Percentiles rank a stretch among this genome's conserved stretches.
phyloP scores from a whole-genome alignment of 495 filamentous ascomycete genomes.

The Pseudotulostoma volvatum region DNA sequence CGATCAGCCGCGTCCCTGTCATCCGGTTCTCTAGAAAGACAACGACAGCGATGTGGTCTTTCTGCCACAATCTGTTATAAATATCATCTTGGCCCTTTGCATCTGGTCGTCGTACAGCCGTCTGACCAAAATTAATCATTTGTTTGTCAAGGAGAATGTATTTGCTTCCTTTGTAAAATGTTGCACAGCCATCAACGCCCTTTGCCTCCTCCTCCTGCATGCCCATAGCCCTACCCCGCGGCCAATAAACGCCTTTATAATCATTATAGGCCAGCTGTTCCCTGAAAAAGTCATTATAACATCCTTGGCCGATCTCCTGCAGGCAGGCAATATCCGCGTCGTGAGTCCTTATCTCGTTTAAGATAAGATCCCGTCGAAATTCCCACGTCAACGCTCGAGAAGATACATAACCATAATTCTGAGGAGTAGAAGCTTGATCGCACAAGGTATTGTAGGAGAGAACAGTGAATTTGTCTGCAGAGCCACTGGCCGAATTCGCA shows the following conservation, averaged over 20 bases:
- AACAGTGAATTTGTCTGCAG: constrained; percentile 52
- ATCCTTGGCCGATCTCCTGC: constrained; percentile 82
- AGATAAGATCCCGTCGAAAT: constrained; percentile 62
- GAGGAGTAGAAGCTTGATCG: constrained; percentile 70
- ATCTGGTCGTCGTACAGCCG: constrained; percentile 80
- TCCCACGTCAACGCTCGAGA: constrained; percentile 67
- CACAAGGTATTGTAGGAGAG: constrained; percentile 91
- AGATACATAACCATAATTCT: constrained; percentile 79
- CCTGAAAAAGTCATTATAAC: constrained; percentile 76
- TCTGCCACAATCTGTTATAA: constrained; percentile 94
- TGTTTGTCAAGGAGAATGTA: constrained; percentile 89
- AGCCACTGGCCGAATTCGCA: constrained; percentile 17
- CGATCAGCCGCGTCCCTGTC: constrained; percentile 76
- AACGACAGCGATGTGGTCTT: constrained; percentile 86
- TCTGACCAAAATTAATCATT: constrained; percentile 76
- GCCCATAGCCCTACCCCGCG: constrained; percentile 70
- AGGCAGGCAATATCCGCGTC: constrained; percentile 80
- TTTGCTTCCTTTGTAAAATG: constrained; percentile 85
- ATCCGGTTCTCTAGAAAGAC: constrained; percentile 78
- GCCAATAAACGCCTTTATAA: constrained; percentile 87
- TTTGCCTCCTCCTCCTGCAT: constrained; percentile 81
- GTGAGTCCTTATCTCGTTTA: constrained; percentile 62
- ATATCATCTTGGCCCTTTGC: constrained; percentile 93
- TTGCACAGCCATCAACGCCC: constrained; percentile 83
- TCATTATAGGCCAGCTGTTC: constrained; percentile 64